Percentiles rank a stretch among this genome's conserved stretches.
These are phyloP conservation scores for Trichophyton schoenleinii DNA, from an alignment of 2,329 filamentous ascomycete species.

Conservation along the genomic window DNA sequence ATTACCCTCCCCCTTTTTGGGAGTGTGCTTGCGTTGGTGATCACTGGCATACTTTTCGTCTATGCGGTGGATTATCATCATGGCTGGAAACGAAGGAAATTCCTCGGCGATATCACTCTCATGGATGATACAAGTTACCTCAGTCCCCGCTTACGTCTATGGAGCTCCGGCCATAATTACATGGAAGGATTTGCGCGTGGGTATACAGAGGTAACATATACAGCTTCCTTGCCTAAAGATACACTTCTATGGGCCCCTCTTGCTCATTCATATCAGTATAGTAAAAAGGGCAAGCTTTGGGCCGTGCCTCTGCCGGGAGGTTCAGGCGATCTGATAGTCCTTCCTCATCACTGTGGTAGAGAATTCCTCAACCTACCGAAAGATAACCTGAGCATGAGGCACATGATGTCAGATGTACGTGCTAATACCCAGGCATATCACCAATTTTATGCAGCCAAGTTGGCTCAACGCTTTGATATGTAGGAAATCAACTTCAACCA, in stretches of 20 bases:
- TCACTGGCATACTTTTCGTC: background rate
- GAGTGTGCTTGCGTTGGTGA: background rate
- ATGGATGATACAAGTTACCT: conserved; percentile 4
- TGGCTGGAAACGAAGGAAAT: conserved; percentile 1
- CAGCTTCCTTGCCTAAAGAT: background rate
- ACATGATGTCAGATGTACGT: background rate
- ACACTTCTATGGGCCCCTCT: background rate
- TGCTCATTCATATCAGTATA: background rate
- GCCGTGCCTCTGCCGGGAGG: background rate
- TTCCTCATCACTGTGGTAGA: background rate
- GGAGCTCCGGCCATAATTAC: background rate
- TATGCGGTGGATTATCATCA: background rate
- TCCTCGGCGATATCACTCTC: background rate
- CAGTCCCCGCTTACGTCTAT: background rate
- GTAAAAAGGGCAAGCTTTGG: conserved; percentile 1
- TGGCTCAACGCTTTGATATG: background rate
- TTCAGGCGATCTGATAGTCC: background rate
- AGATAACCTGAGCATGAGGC: background rate
- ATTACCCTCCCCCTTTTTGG: background rate
- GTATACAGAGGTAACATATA: background rate
- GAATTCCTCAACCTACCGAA: background rate
- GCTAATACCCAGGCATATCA: background rate
- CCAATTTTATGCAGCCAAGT: too few relatives aligned
- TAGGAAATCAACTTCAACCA: conserved; percentile 1
- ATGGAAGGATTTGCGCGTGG: background rate